A percentile compares a stretch with the other conserved stretches of the same genome.
Evolutionary conservation across 2,329 filamentous ascomycete genomes (phyloP).

Genomic region (Ophiostoma sp.): DNA sequence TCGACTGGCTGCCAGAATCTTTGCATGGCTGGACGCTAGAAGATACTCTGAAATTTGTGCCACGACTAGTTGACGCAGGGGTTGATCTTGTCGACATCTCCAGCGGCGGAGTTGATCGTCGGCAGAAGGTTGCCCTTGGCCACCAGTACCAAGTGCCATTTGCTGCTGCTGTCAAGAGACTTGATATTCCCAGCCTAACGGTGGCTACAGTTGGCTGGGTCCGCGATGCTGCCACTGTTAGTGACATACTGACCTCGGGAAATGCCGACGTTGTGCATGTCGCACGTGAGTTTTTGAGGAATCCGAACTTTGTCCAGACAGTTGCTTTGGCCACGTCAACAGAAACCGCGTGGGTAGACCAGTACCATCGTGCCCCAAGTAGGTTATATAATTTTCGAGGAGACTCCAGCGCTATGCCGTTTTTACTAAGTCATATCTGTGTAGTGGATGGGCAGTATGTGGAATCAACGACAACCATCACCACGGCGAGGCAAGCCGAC

Average conservation of each 20-base stretch:
- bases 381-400: not conserved
- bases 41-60: constrained; percentile 58
- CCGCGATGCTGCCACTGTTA: not conserved
- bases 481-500: not conserved
- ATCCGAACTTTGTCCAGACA: constrained; percentile 1
- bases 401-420: too few species aligned
- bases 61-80: constrained; percentile 57
- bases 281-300: not conserved
- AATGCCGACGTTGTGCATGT: not conserved
- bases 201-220: not conserved
- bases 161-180: not conserved
- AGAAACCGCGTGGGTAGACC: not conserved
- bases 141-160: constrained; percentile 62
- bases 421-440: not conserved
- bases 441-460: not conserved
- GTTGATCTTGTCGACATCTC: constrained; percentile 73
- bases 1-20: constrained; percentile 62
- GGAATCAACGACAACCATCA: not conserved
- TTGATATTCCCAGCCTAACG: not conserved
- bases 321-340: not conserved
- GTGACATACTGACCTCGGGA: not conserved
- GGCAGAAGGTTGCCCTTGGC: constrained; percentile 52
- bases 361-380: constrained; percentile 1
- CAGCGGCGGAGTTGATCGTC: constrained; percentile 57
- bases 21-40: constrained; percentile 60